Evolutionary conservation across 148 eudicot genomes (phyloP), one percentile per base, ranked within the genome.

Genomic region (Suaeda aralocaspica): DNA sequence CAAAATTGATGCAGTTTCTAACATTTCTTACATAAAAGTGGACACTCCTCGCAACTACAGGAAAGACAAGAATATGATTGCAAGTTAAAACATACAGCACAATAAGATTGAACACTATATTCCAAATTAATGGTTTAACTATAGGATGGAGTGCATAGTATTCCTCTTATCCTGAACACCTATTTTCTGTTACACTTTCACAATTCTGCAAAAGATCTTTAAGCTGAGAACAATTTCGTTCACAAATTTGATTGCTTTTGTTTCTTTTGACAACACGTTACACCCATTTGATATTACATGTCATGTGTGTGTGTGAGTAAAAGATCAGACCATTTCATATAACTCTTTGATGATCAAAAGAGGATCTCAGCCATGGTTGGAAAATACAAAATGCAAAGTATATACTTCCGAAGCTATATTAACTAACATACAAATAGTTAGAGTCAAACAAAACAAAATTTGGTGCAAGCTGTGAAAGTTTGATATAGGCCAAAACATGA

Each of bases 21-120:
- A 96, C 99, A 94, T 94, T 86, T 94, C 99, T 91, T 94, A 97
- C 99, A 94, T 94, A 74, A 94, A 94, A 22, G 99, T 94, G 51
- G 99, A 94, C 69, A 94, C 97, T 76, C 99, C 99, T 68, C 96
- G 92, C 80, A 94, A 76, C 99, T 94, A 74, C 67, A 73, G 42
- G 13, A 62, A 62, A 25, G 46, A 72, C 44, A 42, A 59, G 56
- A 65, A 50, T 28, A 39, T 52, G 46, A 72, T 50, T 56, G 73
- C 42, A 70, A 10, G 28, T 21, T 12, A 26, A 22, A 63, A n/a
- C 33, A 30, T 12, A 13, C 25, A 6, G 25, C 13, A 13, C 24
- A 4, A 34, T 60, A 26, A 7, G 33, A 53, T n/a, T 4, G n/a
- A n/a, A 58, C 19, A 29, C 16, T 16, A 8, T 30, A 4, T 33